Percentiles rank a stretch among this genome's conserved stretches.
These are phyloP conservation scores for Penium margaritaceum DNA, from an alignment of 139 green algal species.

Conservation along the genomic window DNA sequence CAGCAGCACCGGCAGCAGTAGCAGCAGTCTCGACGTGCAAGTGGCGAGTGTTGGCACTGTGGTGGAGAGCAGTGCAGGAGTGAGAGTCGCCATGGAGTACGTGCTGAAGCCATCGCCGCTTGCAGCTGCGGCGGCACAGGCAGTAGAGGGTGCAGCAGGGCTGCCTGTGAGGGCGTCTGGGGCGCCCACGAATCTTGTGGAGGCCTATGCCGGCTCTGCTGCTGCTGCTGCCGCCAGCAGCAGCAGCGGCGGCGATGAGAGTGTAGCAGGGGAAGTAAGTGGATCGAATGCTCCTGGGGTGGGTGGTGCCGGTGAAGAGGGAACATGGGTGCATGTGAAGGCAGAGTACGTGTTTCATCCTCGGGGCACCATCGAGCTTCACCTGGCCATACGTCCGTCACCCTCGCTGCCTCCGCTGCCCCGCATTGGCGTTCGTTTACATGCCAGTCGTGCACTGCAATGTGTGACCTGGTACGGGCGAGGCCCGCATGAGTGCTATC, in stretches of 20 bases:
- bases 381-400: not conserved
- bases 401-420: constrained; percentile 31
- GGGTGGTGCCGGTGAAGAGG: not conserved
- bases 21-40: not conserved
- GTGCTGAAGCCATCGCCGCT: not conserved
- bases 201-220: not conserved
- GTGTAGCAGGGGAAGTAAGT: not conserved
- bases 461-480: constrained; percentile 64
- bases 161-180: not conserved
- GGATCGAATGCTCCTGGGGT: not conserved
- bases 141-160: not conserved
- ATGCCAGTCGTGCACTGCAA: not conserved
- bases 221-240: not conserved
- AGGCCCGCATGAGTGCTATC: constrained; percentile 87
- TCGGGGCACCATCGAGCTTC: not conserved
- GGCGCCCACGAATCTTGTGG: constrained; percentile 2
- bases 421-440: constrained; percentile 39
- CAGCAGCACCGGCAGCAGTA: not conserved
- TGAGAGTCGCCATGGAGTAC: not conserved
- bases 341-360: constrained; percentile 12
- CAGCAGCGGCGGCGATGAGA: too few species aligned
- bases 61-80: not conserved
- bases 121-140: not conserved
- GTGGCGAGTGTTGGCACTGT: not conserved
- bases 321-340: not conserved